Conservation (phyloP, 352 stramenopile species). For the Globisporangium irregulare region DNA sequence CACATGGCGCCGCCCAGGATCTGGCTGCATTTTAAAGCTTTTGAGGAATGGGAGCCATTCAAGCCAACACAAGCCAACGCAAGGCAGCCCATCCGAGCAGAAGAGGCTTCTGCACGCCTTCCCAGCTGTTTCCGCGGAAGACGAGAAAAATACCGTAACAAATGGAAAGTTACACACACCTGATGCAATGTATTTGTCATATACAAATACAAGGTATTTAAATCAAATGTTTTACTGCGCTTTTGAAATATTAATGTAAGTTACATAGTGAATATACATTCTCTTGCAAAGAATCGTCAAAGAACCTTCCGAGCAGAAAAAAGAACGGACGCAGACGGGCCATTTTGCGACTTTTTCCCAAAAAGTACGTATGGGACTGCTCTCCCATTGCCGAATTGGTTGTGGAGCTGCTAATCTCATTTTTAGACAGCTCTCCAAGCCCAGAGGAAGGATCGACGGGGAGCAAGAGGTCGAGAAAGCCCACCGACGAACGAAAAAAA, state of each 20-base stretch:
- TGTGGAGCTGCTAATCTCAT: neutral
- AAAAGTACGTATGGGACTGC: neutral
- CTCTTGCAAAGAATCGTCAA: neutral
- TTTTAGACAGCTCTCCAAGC: constrained; percentile 7
- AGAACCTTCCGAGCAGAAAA: neutral
- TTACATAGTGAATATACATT: neutral
- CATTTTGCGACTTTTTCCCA: neutral
- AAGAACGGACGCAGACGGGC: constrained; percentile 7
- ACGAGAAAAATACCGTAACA: neutral
- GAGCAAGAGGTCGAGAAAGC: neutral
- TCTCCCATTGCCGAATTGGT: constrained; percentile 1
- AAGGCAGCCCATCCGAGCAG: neutral
- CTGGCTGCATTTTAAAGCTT: too few relatives aligned
- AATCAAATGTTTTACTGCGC: neutral
- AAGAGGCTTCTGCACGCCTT: constrained; percentile 4
- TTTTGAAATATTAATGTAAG: neutral
- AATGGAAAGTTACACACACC: neutral
- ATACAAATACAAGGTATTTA: too few relatives aligned
- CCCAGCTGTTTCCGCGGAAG: constrained; percentile 12
- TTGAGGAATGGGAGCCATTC: neutral
- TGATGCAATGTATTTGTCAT: neutral
- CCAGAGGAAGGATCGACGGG: constrained; percentile 2
- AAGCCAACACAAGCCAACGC: neutral
- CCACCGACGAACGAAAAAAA: neutral
- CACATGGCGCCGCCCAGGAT: neutral